A percentile compares a stretch with the other conserved stretches of the same genome.
Evolutionary conservation across 306 rosid genomes (phyloP).

Genomic region (Sicyos edulis): DNA sequence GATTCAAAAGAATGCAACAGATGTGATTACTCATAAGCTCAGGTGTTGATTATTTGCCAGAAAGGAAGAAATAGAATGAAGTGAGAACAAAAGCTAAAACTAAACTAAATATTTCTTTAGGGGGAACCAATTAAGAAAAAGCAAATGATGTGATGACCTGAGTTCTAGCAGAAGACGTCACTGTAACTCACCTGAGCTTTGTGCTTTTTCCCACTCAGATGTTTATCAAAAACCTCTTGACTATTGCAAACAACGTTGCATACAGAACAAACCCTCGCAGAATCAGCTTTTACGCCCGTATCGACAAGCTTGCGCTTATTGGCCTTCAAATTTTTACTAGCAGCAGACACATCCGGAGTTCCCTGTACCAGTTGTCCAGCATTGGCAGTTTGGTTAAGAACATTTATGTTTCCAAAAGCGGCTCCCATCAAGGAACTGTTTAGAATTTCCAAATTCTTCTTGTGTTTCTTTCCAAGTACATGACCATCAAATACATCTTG

Average conservation of each 20-base stretch:
- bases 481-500: slow-evolving; percentile 40
- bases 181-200: slow-evolving; percentile 46
- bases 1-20: background rate
- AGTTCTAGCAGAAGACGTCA: background rate
- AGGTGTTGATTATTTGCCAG: background rate
- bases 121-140: background rate
- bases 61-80: background rate
- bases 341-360: slow-evolving; percentile 20
- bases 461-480: slow-evolving; percentile 45
- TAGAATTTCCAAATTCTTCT: slow-evolving; percentile 33
- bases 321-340: slow-evolving; percentile 28
- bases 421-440: slow-evolving; percentile 23
- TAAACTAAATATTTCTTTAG: background rate
- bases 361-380: slow-evolving; percentile 30
- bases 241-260: slow-evolving; percentile 57
- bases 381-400: slow-evolving; percentile 25
- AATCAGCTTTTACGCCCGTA: slow-evolving; percentile 33
- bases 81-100: background rate
- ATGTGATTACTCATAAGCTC: background rate
- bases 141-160: background rate
- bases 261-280: slow-evolving; percentile 37
- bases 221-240: slow-evolving; percentile 44
- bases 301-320: slow-evolving; percentile 38
- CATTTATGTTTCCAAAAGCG: slow-evolving; percentile 19
- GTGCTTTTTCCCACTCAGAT: slow-evolving; percentile 56